These are phyloP conservation scores for Penicillium bovifimosum DNA, from an alignment of 495 filamentous ascomycete species.

Conservation along the genomic window DNA sequence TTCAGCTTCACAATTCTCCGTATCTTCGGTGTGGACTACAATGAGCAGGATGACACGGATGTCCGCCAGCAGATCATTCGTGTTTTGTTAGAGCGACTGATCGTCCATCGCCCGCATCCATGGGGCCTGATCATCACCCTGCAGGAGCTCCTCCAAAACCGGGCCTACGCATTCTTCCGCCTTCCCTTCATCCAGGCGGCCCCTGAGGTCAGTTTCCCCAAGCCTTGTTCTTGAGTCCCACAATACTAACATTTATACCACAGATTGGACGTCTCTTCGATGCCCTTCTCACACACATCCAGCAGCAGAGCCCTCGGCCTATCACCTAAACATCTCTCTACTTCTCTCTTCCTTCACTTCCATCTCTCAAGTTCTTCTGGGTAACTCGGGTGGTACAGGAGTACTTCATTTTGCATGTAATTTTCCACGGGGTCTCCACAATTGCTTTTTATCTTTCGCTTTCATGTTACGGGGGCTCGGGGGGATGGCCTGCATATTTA, in stretches of 20 bases:
- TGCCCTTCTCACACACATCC: constrained; percentile 46
- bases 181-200: constrained; percentile 85
- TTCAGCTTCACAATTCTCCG: constrained; percentile 85
- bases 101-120: constrained; percentile 88
- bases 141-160: constrained; percentile 86
- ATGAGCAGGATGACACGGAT: constrained; percentile 72
- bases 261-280: constrained; percentile 48
- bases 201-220: constrained; percentile 60
- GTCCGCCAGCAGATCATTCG: constrained; percentile 86
- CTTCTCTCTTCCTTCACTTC: constrained; percentile 1
- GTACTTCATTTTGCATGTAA: constrained; percentile 19
- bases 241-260: constrained; percentile 10
- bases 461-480: constrained; percentile 26
- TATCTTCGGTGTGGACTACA: constrained; percentile 73
- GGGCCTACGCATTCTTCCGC: constrained; percentile 82
- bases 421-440: constrained; percentile 24
- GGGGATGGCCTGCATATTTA: constrained; percentile 29
- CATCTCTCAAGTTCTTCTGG: constrained; percentile 14
- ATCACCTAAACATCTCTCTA: constrained; percentile 27
- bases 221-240: background rate
- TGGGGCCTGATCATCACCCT: constrained; percentile 93
- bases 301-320: constrained; percentile 45
- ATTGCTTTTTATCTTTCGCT: constrained; percentile 19
- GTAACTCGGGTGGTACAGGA: constrained; percentile 12
- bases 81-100: constrained; percentile 77